Evolutionary conservation across 108 stramenopile genomes (phyloP).

Genomic region (Nitzschia inconspicua): DNA sequence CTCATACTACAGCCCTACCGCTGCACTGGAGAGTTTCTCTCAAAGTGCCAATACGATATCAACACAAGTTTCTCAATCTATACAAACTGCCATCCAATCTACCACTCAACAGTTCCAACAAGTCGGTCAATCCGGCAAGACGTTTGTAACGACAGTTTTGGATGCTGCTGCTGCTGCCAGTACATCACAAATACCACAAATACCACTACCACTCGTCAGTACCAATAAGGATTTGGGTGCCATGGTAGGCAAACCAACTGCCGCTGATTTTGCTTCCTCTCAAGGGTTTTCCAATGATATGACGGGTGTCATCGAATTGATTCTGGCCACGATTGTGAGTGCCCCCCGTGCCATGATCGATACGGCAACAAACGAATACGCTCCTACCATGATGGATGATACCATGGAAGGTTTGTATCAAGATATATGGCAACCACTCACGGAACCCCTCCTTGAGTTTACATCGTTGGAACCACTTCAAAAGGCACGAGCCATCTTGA

Average conservation of each 20-base stretch:
- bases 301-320: background rate
- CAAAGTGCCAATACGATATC: no score
- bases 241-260: background rate
- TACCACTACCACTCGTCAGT: no score
- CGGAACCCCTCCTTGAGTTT: background rate
- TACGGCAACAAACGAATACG: background rate
- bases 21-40: no score
- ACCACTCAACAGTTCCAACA: no score
- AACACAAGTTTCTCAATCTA: no score
- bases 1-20: no score
- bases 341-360: background rate
- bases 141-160: no score
- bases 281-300: conserved; percentile 8
- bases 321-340: background rate
- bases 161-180: no score
- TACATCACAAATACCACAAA: no score
- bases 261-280: background rate
- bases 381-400: conserved; percentile 3
- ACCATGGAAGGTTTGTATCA: background rate
- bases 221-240: no score
- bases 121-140: no score
- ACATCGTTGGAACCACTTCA: background rate
- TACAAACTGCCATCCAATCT: no score
- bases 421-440: background rate
- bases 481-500: conserved; percentile 2